phyloP scores from a whole-genome alignment of 2,329 filamentous ascomycete species.

The Bipolaris victoriae region DNA sequence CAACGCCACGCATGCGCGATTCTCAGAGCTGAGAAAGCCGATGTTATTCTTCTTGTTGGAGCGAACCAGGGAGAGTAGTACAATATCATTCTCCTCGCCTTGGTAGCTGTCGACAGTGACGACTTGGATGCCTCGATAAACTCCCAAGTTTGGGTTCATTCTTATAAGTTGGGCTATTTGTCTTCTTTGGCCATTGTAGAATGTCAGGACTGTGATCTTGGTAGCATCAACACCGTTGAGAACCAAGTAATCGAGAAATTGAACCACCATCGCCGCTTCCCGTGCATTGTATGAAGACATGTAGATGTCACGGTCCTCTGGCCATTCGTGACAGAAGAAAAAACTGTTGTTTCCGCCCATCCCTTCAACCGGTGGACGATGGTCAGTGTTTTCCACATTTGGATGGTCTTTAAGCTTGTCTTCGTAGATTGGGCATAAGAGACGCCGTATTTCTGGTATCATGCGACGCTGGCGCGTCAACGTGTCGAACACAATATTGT shows the following conservation, averaged over 20 bases:
- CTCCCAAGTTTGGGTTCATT: constrained; percentile 50
- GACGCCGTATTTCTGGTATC: constrained; percentile 69
- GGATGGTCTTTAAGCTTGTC: constrained; percentile 63
- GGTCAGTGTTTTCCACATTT: constrained; percentile 54
- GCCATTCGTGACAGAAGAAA: constrained; percentile 70
- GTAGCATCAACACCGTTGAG: constrained; percentile 66
- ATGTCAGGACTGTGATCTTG: constrained; percentile 81
- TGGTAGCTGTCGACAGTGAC: constrained; percentile 89
- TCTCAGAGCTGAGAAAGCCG: constrained; percentile 74
- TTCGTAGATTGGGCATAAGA: constrained; percentile 68
- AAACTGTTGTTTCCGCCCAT: constrained; percentile 67
- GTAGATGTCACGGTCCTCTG: constrained; percentile 67
- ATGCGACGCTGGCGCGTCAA: constrained; percentile 74
- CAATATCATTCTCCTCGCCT: constrained; percentile 81
- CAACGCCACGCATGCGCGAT: constrained; percentile 67
- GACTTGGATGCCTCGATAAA: constrained; percentile 59
- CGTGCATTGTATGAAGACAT: constrained; percentile 70
- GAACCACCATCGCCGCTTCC: constrained; percentile 78
- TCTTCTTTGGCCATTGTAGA: constrained; percentile 84
- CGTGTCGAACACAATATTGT: constrained; percentile 67
- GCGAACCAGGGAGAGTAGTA: constrained; percentile 80
- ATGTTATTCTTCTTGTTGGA: constrained; percentile 65
- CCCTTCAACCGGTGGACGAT: constrained; percentile 62
- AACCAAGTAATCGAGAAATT: constrained; percentile 73
- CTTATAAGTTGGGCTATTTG: constrained; percentile 61